Evolutionary conservation across 2,329 filamentous ascomycete species (phyloP), one percentile per base, ranked within the genome.

Genomic region (Xylariaceae sp.): DNA sequence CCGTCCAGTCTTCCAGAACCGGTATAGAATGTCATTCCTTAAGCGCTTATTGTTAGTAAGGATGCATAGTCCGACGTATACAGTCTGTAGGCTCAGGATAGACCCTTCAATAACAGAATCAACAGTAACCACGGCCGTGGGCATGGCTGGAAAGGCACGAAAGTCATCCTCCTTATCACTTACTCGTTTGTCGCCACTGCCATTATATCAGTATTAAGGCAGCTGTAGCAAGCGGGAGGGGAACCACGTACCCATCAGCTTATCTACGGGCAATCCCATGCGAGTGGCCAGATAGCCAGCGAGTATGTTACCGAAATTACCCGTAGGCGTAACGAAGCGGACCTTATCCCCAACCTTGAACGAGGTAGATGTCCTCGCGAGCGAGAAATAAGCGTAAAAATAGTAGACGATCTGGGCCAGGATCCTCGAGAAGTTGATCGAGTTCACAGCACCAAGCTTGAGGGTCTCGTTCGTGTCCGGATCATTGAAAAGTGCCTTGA

Each of bases 331-430:
- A 6, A 95, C 88, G 66, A 91, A 95, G 57, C 91, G 86, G 40
- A 94, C 80, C 67, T 83, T 84, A 63, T 88, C 82, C 62, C 80
- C 82, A 29, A 86, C 66, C 55, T 83, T 80, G 71, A 87, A 87
- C 12, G 74, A 72, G 0, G 80, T 67, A 3, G 82, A 81, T 49
- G 79, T 76, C 68, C 78, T 81, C 57, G 78, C 79, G 35, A 99
- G 84, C 11, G 85, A 76, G 74, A 96, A 96, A 79, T 97, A 97
- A 9, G 94, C 85, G 72, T 94, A 80, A 77, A 96, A 95, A 79
- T 96, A 99, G 80, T 96, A 97, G 57, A 89, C 90, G 61, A 95
- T 96, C 75, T 99, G 94, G 9, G 94, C 92, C 39, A 99, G 81
- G 64, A 99, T 97, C 64, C 94, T 82, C 1, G 91, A 88, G 82